phyloP scores from a whole-genome alignment of 345 rosid species.

The Barbarea vulgaris region DNA sequence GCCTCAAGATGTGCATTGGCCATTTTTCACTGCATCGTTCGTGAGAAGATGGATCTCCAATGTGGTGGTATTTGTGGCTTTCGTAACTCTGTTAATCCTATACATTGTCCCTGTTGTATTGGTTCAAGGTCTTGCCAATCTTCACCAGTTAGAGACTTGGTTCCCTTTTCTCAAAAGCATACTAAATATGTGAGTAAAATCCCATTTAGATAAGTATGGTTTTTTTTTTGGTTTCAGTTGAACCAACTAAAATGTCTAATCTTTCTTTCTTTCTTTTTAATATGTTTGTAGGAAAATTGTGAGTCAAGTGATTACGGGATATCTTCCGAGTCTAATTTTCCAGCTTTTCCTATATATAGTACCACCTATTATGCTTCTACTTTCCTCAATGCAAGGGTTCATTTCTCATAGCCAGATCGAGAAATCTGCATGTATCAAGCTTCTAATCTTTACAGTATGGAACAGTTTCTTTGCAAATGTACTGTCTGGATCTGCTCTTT shows the following conservation, averaged over 20 bases:
- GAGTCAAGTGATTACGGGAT: conserved; percentile 81
- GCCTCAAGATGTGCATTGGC: conserved; percentile 85
- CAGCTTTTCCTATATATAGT: conserved; percentile 58
- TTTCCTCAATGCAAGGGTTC: conserved; percentile 83
- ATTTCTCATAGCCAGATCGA: conserved; percentile 69
- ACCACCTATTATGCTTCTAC: conserved; percentile 73
- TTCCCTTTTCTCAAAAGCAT: conserved; percentile 74
- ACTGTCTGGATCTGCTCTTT: conserved; percentile 79
- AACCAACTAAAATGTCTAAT: conserved; percentile 16
- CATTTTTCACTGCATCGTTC: conserved; percentile 84
- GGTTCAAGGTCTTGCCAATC: conserved; percentile 93
- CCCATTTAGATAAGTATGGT: conserved; percentile 1
- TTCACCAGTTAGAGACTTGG: conserved; percentile 74
- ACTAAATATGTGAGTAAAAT: conserved; percentile 63
- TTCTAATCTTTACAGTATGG: conserved; percentile 76
- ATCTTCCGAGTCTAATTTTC: conserved; percentile 87
- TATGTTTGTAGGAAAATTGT: conserved; percentile 58
- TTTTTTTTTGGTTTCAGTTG: not conserved
- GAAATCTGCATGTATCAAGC: conserved; percentile 77
- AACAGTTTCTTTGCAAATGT: conserved; percentile 85
- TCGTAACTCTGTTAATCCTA: conserved; percentile 57
- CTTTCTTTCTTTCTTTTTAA: not conserved
- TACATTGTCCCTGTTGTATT: conserved; percentile 76
- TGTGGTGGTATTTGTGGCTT: conserved; percentile 59
- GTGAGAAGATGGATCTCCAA: conserved; percentile 72